Base-by-base conservation (phyloP, 768 basidiomycete species). In the Asterophora lycoperdoides region DNA sequence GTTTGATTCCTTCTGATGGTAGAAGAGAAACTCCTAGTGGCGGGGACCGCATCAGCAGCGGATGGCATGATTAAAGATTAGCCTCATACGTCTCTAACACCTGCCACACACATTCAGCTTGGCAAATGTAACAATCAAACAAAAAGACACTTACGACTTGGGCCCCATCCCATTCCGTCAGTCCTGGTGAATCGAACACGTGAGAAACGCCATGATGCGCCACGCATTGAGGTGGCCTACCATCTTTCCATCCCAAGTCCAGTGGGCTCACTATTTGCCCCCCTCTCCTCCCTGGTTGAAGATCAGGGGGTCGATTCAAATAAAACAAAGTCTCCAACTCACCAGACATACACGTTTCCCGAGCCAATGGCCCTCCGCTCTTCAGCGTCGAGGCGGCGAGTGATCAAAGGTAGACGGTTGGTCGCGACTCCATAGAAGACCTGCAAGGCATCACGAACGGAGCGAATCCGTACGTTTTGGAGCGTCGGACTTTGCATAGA, bases 181-280 rank as follows among this genome's bases (percentile, higher is more conserved):
- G 75, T 75, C 74, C 72, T 76, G 46, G 43, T 33, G 34, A 26
- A 52, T 19, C 43, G 36, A 51, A 49, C 43, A 33, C 32, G 37
- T 46, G 51, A 54, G 35, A 17, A 46, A 41, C 20, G 17, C 28
- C 36, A 44, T 47, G 8, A 23, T 48, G 46, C 49, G 34, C 49
- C 52, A 45, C 29, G 20, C 41, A 35, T 39, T 13, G 18, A 15
- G 43, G 36, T 17, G 50, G 44, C 69, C 32, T 59, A 81, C 84
- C 89, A 89, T 65, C 89, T 76, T 58, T 91, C 89, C 84, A 92
- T 92, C 32, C 89, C 89, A 40, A 89, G 77, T 11, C 89, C 89
- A 8, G 87, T 86, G 26, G 75, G 76, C 60, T 89, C 87, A n/a
- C 84, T 81, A 61, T 86, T 88, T 6, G 88, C 85, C 19, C 85